phyloP scores from a whole-genome alignment of 2,329 filamentous ascomycete genomes.

The Penicillium sclerotiorum region DNA sequence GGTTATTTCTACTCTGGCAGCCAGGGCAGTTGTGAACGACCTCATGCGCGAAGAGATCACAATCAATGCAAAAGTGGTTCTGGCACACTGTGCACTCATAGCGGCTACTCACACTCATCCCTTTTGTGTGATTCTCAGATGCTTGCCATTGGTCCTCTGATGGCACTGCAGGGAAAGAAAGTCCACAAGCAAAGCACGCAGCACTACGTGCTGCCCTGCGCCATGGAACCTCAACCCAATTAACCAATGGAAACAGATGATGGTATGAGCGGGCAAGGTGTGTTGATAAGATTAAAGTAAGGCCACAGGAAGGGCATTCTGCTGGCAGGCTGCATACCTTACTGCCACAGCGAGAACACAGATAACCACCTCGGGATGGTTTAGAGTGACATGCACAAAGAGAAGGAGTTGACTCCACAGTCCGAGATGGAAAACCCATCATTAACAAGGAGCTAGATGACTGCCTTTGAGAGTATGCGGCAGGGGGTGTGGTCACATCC shows the following conservation, averaged over 20 bases:
- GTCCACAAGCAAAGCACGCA: constrained; percentile 78
- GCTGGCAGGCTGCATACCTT: constrained; percentile 90
- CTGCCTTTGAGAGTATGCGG: constrained; percentile 66
- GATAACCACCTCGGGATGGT: constrained; percentile 80
- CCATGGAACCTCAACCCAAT: constrained; percentile 92
- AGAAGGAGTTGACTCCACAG: constrained; percentile 70
- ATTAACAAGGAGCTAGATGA: constrained; percentile 68
- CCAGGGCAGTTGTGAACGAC: constrained; percentile 95
- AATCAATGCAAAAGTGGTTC: constrained; percentile 96
- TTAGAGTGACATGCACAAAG: constrained; percentile 91
- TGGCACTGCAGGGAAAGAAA: constrained; percentile 65
- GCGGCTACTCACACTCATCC: constrained; percentile 80
- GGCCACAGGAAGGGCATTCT: constrained; percentile 86
- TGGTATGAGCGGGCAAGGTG: constrained; percentile 92
- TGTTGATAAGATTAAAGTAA: constrained; percentile 92
- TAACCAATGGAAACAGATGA: constrained; percentile 84
- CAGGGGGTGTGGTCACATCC: constrained; percentile 83
- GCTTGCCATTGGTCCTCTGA: constrained; percentile 38
- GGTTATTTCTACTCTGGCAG: constrained; percentile 60
- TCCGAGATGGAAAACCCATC: constrained; percentile 96
- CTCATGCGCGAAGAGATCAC: constrained; percentile 93
- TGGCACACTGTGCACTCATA: constrained; percentile 88
- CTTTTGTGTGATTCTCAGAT: constrained; percentile 52
- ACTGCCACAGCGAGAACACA: constrained; percentile 82
- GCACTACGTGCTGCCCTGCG: constrained; percentile 62